phyloP scores from a whole-genome alignment of 176 grass and related monocot species.

The Echinochloa phyllopogon region DNA sequence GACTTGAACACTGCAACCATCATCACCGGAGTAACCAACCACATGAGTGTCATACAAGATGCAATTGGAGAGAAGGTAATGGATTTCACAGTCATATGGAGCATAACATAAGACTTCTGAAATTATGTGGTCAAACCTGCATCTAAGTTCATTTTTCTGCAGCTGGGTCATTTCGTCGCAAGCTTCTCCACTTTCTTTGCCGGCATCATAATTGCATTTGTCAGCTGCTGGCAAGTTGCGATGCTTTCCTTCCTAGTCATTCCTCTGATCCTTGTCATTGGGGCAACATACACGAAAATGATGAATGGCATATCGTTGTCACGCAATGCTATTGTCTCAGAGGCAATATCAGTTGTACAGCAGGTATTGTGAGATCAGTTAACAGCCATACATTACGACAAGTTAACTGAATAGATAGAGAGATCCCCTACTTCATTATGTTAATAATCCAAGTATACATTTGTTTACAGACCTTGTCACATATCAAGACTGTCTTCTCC shows the following conservation, averaged over 20 bases:
- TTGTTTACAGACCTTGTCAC: slow-evolving; percentile 54
- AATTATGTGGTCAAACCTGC: slow-evolving; percentile 4
- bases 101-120: neutral
- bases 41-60: slow-evolving; percentile 77
- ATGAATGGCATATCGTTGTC: slow-evolving; percentile 45
- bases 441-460: slow-evolving; percentile 4
- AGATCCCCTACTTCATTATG: neutral
- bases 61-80: slow-evolving; percentile 80
- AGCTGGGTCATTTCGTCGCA: slow-evolving; percentile 69
- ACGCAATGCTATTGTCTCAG: slow-evolving; percentile 49
- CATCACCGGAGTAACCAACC: slow-evolving; percentile 57
- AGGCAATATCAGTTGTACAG: slow-evolving; percentile 56
- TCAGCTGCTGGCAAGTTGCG: slow-evolving; percentile 71
- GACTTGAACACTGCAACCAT: slow-evolving; percentile 61
- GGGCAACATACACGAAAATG: slow-evolving; percentile 52
- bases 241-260: slow-evolving; percentile 59
- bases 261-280: slow-evolving; percentile 59
- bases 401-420: slow-evolving; percentile 1
- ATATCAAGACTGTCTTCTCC: slow-evolving; percentile 71
- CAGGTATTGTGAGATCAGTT: slow-evolving; percentile 53
- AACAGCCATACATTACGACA: neutral
- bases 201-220: slow-evolving; percentile 52
- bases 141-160: slow-evolving; percentile 35
- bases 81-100: neutral
- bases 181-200: slow-evolving; percentile 70